phyloP scores from a whole-genome alignment of 441 rosid genomes.

The Gossypium gossypioides region DNA sequence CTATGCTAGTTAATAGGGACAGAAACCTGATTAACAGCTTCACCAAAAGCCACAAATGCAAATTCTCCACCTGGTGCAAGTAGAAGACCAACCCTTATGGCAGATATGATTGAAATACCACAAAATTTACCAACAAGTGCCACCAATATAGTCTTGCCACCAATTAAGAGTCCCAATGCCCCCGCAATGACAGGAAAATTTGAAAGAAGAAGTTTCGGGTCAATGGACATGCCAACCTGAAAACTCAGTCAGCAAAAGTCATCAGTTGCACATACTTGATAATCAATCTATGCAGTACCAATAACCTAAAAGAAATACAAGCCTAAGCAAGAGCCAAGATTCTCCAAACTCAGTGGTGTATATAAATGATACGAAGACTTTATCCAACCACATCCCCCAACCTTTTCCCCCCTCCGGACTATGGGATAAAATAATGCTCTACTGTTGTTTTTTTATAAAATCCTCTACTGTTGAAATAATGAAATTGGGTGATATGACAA shows the following conservation, averaged over 20 bases:
- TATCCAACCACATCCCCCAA: background rate
- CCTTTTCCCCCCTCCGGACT: background rate
- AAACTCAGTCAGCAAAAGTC: slow-evolving; percentile 20
- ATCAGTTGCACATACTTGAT: slow-evolving; percentile 23
- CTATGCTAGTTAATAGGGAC: slow-evolving; percentile 4
- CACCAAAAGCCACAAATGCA: slow-evolving; percentile 98
- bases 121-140: slow-evolving; percentile 63
- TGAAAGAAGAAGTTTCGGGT: slow-evolving; percentile 86
- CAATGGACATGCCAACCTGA: slow-evolving; percentile 99
- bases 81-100: slow-evolving; percentile 84
- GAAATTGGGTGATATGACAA: background rate
- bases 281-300: slow-evolving; percentile 10
- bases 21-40: slow-evolving; percentile 92
- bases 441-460: background rate
- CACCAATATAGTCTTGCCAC: slow-evolving; percentile 78
- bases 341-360: background rate
- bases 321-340: background rate
- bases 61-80: slow-evolving; percentile 99
- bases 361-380: background rate
- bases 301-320: slow-evolving; percentile 11
- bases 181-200: slow-evolving; percentile 80
- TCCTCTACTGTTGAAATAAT: background rate
- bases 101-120: slow-evolving; percentile 83
- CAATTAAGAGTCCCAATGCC: slow-evolving; percentile 74
- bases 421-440: background rate